A percentile compares a stretch with the other conserved stretches of the same genome.
Conservation (phyloP, 352 stramenopile species). For the Globisporangium carolinianum region DNA sequence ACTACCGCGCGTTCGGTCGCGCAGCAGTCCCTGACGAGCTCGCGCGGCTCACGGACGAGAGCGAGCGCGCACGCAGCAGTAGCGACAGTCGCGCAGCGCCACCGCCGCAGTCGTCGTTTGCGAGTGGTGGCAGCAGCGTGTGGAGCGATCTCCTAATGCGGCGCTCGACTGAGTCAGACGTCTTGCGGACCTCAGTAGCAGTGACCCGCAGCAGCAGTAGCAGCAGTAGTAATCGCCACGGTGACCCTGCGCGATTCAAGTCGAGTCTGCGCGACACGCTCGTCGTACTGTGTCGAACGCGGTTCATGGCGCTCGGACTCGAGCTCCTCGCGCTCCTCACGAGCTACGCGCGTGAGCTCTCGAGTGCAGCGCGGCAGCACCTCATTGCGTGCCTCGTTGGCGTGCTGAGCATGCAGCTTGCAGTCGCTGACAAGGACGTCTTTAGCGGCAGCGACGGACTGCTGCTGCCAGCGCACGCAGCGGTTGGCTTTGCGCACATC, state of each 20-base stretch:
- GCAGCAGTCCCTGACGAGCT: constrained; percentile 64
- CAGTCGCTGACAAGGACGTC: constrained; percentile 56
- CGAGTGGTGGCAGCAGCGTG: neutral
- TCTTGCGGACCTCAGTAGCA: too few species aligned
- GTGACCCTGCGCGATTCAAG: constrained; percentile 11
- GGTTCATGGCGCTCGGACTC: constrained; percentile 66
- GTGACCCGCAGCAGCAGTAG: constrained; percentile 5
- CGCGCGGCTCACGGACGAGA: constrained; percentile 20
- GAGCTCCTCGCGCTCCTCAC: constrained; percentile 63
- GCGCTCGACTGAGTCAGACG: neutral
- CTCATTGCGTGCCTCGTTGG: constrained; percentile 63
- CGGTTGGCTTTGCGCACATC: neutral
- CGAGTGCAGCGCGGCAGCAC: constrained; percentile 31
- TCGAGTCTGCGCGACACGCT: constrained; percentile 25
- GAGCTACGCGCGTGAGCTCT: constrained; percentile 51
- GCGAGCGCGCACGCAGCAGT: constrained; percentile 4
- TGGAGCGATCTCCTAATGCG: neutral
- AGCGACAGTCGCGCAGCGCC: neutral
- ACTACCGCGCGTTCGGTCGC: constrained; percentile 76
- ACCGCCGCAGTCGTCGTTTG: neutral
- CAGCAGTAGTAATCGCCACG: neutral
- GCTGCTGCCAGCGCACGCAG: constrained; percentile 1
- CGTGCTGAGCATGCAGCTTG: constrained; percentile 35
- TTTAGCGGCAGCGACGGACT: constrained; percentile 8
- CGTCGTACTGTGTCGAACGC: constrained; percentile 49